These are phyloP conservation scores for Malassezia brasiliensis DNA, from an alignment of 1,284 basidiomycete genomes.

Conservation along the genomic window DNA sequence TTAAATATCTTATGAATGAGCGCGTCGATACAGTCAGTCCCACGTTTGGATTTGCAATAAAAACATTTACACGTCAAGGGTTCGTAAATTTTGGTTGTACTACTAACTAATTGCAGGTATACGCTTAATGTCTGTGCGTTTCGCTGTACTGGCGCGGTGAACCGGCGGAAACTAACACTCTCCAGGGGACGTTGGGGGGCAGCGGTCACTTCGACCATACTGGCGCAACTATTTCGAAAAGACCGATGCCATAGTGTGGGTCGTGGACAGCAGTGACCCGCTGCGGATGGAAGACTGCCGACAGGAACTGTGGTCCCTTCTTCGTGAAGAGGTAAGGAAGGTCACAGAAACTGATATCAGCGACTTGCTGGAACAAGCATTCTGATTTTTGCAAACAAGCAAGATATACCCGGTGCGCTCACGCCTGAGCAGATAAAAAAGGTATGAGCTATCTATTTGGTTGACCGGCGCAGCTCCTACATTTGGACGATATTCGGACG, in stretches of 20 bases:
- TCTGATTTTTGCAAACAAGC: slow-evolving; percentile 97
- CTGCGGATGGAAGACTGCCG: slow-evolving; percentile 80
- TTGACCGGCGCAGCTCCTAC: neutral
- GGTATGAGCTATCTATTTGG: neutral
- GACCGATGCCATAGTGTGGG: slow-evolving; percentile 97
- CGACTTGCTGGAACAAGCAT: slow-evolving; percentile 85
- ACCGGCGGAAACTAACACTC: neutral
- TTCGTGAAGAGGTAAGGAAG: slow-evolving; percentile 74
- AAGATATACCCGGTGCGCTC: slow-evolving; percentile 83
- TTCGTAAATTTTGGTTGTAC: slow-evolving; percentile 52
- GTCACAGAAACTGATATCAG: slow-evolving; percentile 50
- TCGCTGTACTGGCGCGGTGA: neutral
- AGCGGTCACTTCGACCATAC: slow-evolving; percentile 86
- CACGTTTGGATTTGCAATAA: slow-evolving; percentile 97
- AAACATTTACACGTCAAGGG: slow-evolving; percentile 81
- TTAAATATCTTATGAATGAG: slow-evolving; percentile 86
- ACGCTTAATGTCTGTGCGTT: slow-evolving; percentile 81
- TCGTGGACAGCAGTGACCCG: slow-evolving; percentile 87
- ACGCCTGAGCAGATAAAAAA: slow-evolving; percentile 66
- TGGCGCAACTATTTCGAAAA: slow-evolving; percentile 99
- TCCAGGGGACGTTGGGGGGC: slow-evolving; percentile 96
- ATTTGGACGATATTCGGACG: slow-evolving; percentile 3
- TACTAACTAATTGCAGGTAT: slow-evolving; percentile 55
- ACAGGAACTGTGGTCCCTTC: slow-evolving; percentile 70
- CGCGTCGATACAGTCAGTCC: slow-evolving; percentile 62